Evolutionary conservation across 1,139 yeast genomes (phyloP), one percentile per base, ranked within the genome.

Genomic region (Ogataea hybrid): DNA sequence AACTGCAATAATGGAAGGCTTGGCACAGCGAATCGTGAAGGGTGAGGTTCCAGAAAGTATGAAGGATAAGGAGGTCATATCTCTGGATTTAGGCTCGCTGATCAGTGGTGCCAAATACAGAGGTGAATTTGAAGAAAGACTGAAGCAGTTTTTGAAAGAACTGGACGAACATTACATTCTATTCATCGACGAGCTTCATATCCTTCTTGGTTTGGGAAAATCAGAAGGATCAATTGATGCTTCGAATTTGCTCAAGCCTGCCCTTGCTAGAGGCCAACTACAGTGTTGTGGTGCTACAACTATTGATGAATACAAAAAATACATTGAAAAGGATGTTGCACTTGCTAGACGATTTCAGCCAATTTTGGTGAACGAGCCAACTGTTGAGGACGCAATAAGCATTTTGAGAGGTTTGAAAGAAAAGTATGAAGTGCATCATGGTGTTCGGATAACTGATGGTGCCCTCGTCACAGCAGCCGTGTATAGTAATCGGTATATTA

Each of bases 231-330:
- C 95, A 2, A 90, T 92, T 61, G 98, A 92, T 67, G 97, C 97
- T 1, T 84, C 96, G 2, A 92, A 92, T 59, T 70, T 92, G 54
- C 72, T 92, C 57, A 92, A 92, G 59, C 98, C 98, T 0, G 95
- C 95, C 6, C 70, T 92, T 48, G 97, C 98, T 0, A 79, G 96
- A 58, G 98, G 98, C 4, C 81, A 82, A 57, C 72, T 92, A 43
- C 92, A 95, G 47, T 86, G 96, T 66, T 88, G 96, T 59, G 97
- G 97, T 51, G 98, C 98, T 1, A 92, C 98, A 1, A 94, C 98
- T 6, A 86, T 88, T 58, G 85, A 86, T 46, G 99, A 92, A 67
- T 92, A 92, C 71, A 79, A 97, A 62, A 84, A 89, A 62, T 82
- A 83, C 59, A 84, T 92, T 47, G 88, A 95, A 57, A 92, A 90